Base-by-base conservation (phyloP, 2,329 filamentous ascomycete species). In the Neophaeococcomyces mojaviensis region DNA sequence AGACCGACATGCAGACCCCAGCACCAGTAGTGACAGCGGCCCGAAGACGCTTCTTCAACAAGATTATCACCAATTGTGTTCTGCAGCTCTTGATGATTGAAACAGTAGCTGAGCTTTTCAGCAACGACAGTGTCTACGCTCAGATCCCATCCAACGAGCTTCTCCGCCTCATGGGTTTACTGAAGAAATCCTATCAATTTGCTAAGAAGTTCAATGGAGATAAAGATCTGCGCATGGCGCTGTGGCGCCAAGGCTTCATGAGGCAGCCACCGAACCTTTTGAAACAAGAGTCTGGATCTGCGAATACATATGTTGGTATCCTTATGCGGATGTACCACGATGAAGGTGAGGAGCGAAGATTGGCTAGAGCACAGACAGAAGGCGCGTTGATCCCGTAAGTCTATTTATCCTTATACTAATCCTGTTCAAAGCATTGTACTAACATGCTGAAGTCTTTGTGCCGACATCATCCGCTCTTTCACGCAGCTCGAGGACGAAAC, bases 161-260 rank as follows among this genome's bases (percentile, higher is more conserved):
- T 0, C 74, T 99, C 16, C 82, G 89, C 2, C 74, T 99, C 12
- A 99, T 98, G 94, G 80, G 79, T 1, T 76, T 98, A 1, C 75
- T 99, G 24, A 98, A 98, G 69, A 92, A 94, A 62, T 92, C 85
- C 22, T 98, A 95, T 68, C 81, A 94, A 49, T 99, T 99, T 57
- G 92, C 94, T 36, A 89, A 94, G 60, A 86, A 84, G 58, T 99
- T 99, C 74, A 99, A 99, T 65, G 88, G 88, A 53, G 89, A 98
- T 68, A 94, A 95, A 67, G 92, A 97, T 55, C 73, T 99, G 31
- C 82, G 92, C 37, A 94, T 94, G 76, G 81, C 87, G 15, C 74
- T 99, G 15, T 98, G 94, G 88, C 78, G 88, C 41, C 92, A 98
- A 64, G 92, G 94, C 0, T 99, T 98, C 74, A 99, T 99, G 92